Percentiles rank a stretch among this genome's conserved stretches.
Conservation (phyloP, 768 basidiomycete species). For the Amanita phalloides region DNA sequence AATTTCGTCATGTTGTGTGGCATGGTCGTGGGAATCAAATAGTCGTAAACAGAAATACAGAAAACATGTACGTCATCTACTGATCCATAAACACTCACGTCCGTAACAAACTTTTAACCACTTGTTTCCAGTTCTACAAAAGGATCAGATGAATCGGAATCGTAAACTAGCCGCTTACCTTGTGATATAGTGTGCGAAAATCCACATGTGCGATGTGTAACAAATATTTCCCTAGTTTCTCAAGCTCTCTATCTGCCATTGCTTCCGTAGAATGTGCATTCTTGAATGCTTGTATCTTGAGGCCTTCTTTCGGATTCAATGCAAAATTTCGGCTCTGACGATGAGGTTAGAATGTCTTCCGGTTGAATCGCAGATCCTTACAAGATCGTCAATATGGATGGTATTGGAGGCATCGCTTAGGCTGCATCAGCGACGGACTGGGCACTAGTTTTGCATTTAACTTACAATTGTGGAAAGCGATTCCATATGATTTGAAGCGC, state of each 20-base stretch:
- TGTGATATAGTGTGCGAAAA: constrained; percentile 56
- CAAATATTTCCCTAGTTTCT: constrained; percentile 55
- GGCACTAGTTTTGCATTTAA: neutral
- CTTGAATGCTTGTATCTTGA: constrained; percentile 79
- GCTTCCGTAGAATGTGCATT: constrained; percentile 59
- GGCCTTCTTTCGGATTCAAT: constrained; percentile 72
- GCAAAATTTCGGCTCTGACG: constrained; percentile 74
- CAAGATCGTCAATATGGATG: constrained; percentile 82
- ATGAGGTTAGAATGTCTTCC: constrained; percentile 2
- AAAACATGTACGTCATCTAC: neutral
- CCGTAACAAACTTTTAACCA: constrained; percentile 28
- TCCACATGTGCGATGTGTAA: constrained; percentile 52
- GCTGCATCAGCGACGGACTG: neutral
- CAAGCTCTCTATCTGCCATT: constrained; percentile 58
- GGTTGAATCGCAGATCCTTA: constrained; percentile 17
- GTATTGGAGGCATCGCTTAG: constrained; percentile 58
- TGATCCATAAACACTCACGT: constrained; percentile 1
- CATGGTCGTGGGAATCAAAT: neutral
- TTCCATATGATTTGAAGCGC: constrained; percentile 82
- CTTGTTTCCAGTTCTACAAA: constrained; percentile 39
- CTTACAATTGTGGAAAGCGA: constrained; percentile 71
- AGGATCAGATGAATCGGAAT: neutral
- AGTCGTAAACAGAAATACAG: neutral
- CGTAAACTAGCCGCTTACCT: constrained; percentile 29
- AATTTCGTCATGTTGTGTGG: neutral